Percentiles rank a stretch among this genome's conserved stretches.
These are phyloP conservation scores for Penicillium salamii DNA, from an alignment of 495 filamentous ascomycete genomes.

Conservation along the genomic window DNA sequence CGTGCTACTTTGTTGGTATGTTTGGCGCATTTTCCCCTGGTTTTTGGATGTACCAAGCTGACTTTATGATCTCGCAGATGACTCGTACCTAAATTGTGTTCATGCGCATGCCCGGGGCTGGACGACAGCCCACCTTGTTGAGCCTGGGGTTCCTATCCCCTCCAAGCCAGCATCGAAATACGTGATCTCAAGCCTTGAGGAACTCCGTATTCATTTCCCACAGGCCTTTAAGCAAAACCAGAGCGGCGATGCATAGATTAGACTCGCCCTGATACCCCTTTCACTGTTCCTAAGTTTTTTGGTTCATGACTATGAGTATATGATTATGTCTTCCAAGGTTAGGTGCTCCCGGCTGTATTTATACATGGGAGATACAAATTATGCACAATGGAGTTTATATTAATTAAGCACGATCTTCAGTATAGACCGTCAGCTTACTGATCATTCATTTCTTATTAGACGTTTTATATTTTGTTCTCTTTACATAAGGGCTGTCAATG, in stretches of 20 bases:
- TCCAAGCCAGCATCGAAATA: conserved; percentile 58
- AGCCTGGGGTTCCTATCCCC: conserved; percentile 61
- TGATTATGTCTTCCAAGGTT: conserved; percentile 5
- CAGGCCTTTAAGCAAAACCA: conserved; percentile 61
- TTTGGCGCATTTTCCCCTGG: no score
- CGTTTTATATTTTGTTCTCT: no score
- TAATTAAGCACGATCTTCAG: no score
- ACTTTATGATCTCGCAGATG: conserved; percentile 53
- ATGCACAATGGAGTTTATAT: no score
- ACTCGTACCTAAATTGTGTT: conserved; percentile 73
- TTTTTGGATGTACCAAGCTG: no score
- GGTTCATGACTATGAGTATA: conserved; percentile 9
- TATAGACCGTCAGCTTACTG: no score
- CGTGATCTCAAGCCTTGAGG: conserved; percentile 67
- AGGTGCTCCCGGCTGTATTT: no score
- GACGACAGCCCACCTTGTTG: conserved; percentile 78
- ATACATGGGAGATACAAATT: no score
- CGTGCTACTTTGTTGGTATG: conserved; percentile 87
- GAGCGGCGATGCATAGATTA: conserved; percentile 8
- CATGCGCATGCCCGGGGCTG: conserved; percentile 73
- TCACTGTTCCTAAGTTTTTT: background rate
- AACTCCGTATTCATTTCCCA: conserved; percentile 70
- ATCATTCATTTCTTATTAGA: no score
- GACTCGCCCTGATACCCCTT: background rate
- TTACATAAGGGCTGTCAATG: no score